Percentiles rank a stretch among this genome's conserved stretches.
Conservation (phyloP, 495 filamentous ascomycete genomes). For the Eremomyces bilateralis region DNA sequence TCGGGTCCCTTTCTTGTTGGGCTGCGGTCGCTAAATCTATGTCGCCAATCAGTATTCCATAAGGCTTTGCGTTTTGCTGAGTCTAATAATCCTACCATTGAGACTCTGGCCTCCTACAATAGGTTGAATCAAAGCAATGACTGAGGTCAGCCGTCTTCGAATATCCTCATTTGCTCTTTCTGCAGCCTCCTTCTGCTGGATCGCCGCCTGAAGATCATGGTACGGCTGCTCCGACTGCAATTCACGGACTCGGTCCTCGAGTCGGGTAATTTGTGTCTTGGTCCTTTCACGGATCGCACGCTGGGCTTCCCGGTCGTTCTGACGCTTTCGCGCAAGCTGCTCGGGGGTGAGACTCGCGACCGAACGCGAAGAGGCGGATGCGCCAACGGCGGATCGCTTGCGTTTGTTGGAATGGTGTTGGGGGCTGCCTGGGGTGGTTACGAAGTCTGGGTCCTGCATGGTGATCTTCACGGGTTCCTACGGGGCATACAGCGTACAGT, state of each 20-base stretch:
- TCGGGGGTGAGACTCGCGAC: constrained; percentile 22
- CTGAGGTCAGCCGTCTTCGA: constrained; percentile 33
- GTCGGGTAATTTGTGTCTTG: constrained; percentile 17
- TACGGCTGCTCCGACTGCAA: constrained; percentile 43
- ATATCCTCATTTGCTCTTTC: constrained; percentile 52
- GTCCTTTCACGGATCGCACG: constrained; percentile 22
- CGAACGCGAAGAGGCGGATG: constrained; percentile 5
- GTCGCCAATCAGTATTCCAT: no score
- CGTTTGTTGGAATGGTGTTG: not conserved
- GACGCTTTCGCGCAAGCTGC: constrained; percentile 22
- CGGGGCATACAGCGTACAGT: no score
- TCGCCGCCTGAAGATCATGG: constrained; percentile 48
- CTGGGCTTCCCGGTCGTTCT: constrained; percentile 24
- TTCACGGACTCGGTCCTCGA: constrained; percentile 18
- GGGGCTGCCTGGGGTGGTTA: not conserved
- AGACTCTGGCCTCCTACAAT: constrained; percentile 21
- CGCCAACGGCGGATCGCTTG: not conserved
- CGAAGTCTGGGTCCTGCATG: not conserved
- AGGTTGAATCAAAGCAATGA: constrained; percentile 44
- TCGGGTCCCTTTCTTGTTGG: no score
- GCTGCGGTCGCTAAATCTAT: no score
- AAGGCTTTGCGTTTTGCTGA: no score
- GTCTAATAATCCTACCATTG: constrained; percentile 11
- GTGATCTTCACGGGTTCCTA: no score
- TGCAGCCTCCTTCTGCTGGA: constrained; percentile 46